A percentile compares a stretch with the other conserved stretches of the same genome.
These are phyloP conservation scores for Atkinsonella hypoxylon DNA, from an alignment of 2,329 filamentous ascomycete species.

Conservation along the genomic window DNA sequence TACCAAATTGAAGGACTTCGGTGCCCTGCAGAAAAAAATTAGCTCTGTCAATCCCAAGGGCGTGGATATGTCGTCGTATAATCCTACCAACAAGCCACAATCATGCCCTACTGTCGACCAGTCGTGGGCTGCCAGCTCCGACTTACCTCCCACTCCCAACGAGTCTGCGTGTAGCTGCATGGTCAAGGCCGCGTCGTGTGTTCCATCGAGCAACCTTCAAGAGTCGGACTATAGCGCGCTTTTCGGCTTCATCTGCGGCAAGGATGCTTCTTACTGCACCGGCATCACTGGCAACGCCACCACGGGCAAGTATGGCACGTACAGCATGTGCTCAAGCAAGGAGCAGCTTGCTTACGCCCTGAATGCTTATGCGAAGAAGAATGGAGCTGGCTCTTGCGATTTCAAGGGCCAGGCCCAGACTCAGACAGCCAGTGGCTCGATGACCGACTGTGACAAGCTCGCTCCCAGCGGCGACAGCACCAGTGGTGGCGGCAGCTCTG, in stretches of 20 bases:
- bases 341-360: slow-evolving; percentile 65
- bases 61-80: slow-evolving; percentile 58
- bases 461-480: slow-evolving; percentile 37
- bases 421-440: slow-evolving; percentile 34
- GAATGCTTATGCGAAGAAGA: slow-evolving; percentile 56
- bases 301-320: slow-evolving; percentile 52
- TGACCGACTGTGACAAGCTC: slow-evolving; percentile 47
- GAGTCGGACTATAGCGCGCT: slow-evolving; percentile 51
- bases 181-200: slow-evolving; percentile 62
- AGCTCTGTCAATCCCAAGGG: slow-evolving; percentile 53
- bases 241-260: slow-evolving; percentile 64
- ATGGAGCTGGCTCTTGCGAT: slow-evolving; percentile 48
- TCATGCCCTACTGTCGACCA: slow-evolving; percentile 56
- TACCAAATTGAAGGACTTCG: slow-evolving; percentile 62
- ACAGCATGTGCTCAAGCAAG: slow-evolving; percentile 61
- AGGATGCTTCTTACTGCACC: slow-evolving; percentile 41
- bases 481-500: not conserved
- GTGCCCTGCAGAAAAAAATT: slow-evolving; percentile 57
- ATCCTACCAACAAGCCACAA: slow-evolving; percentile 58
- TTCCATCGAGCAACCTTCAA: slow-evolving; percentile 45
- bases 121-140: slow-evolving; percentile 52
- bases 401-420: slow-evolving; percentile 56
- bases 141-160: slow-evolving; percentile 76
- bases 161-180: slow-evolving; percentile 75
- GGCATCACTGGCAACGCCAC: slow-evolving; percentile 46